phyloP scores from a whole-genome alignment of 2,329 filamentous ascomycete genomes.

The Penicillium janthinellum region DNA sequence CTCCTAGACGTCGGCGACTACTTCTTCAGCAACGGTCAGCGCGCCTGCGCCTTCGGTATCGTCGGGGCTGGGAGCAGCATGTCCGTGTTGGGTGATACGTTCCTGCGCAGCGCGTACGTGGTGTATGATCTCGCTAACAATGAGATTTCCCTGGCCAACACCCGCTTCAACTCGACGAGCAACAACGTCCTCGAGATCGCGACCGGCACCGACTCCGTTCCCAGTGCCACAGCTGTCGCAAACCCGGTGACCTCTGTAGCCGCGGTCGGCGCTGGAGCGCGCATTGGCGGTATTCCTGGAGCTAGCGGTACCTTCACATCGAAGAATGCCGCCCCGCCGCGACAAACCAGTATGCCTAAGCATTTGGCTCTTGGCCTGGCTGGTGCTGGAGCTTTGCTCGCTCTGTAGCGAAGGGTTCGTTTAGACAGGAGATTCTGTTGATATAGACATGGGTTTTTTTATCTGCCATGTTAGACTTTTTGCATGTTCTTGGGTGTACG shows the following conservation, averaged over 20 bases:
- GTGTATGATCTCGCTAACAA: slow-evolving; percentile 64
- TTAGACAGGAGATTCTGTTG: background rate
- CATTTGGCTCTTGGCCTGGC: slow-evolving; percentile 25
- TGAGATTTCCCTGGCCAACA: slow-evolving; percentile 62
- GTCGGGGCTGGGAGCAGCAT: slow-evolving; percentile 50
- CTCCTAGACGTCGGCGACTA: slow-evolving; percentile 53
- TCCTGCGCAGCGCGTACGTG: slow-evolving; percentile 64
- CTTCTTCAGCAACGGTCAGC: slow-evolving; percentile 37
- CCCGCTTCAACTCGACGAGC: slow-evolving; percentile 59
- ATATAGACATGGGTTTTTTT: background rate
- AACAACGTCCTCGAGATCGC: slow-evolving; percentile 57
- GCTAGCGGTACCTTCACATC: slow-evolving; percentile 17
- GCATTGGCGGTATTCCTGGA: slow-evolving; percentile 37
- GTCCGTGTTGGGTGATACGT: slow-evolving; percentile 62
- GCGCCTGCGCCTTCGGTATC: slow-evolving; percentile 53
- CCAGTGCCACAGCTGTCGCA: slow-evolving; percentile 54
- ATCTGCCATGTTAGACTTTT: background rate
- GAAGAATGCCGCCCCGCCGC: slow-evolving; percentile 18
- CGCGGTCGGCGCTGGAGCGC: slow-evolving; percentile 47
- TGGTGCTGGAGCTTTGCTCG: slow-evolving; percentile 27
- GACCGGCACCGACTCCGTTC: slow-evolving; percentile 51
- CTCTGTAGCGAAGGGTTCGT: slow-evolving; percentile 5
- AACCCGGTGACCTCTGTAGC: slow-evolving; percentile 54
- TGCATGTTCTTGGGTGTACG: slow-evolving; percentile 17
- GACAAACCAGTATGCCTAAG: slow-evolving; percentile 18